Evolutionary conservation across 257 asterid genomes (phyloP), one percentile per base, ranked within the genome.

Genomic region (Ocimum tenuiflorum): DNA sequence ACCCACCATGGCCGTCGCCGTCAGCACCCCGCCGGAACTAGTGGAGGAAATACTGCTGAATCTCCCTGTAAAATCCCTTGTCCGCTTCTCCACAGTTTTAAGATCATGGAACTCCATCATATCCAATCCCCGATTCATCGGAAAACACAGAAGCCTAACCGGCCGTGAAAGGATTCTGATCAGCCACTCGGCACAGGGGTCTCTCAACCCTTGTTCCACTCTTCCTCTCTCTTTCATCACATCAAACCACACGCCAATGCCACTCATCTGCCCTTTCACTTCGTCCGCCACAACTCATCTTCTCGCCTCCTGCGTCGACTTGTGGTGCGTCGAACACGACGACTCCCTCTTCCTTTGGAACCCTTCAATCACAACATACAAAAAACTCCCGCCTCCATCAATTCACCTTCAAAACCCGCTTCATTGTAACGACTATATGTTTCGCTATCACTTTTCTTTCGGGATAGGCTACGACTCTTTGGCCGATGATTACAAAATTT

Each of bases 11-110:
- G 41, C 1, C 41, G 11, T 7, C 27, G 63, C 63, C 41, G 13
- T 14, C 13, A 3, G 6, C 38, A 15, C 47, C 12, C 60, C 56
- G 10, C 11, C 7, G 33, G 73, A 57, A 0, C 3, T 68, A 13
- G n/a, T 46, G 3, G 73, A 68, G 20, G 50, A 68, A 46, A 68
- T 68, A 68, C 60, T 68, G 24, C 4, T 42, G n/a, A 20, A 23
- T 3, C 51, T 68, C 39, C 67, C 73, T 10, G 8, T 33, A 14
- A 45, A 68, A 45, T 68, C 67, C 6, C 11, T 68, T 12, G 10
- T 27, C 1, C 33, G 57, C 12, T 63, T 63, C 13, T 13, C 58
- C 47, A 8, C 58, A 55, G 48, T 12, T 31, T 63, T 47, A 3
- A 45, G 3, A 14, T 45, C 14, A 18, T 46, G 68, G 68, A 8